phyloP scores from a whole-genome alignment of 2,329 filamentous ascomycete genomes.

The Aspergillus sp. region DNA sequence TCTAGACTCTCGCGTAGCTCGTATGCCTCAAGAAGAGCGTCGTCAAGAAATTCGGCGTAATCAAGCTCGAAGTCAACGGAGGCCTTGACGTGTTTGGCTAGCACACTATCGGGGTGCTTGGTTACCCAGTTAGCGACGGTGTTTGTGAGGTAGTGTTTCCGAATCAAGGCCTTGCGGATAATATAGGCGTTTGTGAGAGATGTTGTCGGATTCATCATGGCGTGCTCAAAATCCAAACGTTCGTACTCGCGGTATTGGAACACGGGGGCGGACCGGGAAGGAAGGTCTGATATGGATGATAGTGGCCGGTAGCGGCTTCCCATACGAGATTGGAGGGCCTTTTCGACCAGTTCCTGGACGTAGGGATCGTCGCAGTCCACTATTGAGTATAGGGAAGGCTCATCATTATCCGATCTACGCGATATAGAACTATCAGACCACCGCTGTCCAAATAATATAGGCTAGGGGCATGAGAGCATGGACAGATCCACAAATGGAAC shows the following conservation, averaged over 20 bases:
- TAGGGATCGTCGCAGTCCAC: slow-evolving; percentile 86
- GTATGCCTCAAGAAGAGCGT: slow-evolving; percentile 85
- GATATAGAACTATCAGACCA: slow-evolving; percentile 33
- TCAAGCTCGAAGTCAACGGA: slow-evolving; percentile 90
- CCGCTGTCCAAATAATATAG: slow-evolving; percentile 13
- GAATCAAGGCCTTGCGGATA: slow-evolving; percentile 92
- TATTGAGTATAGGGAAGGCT: slow-evolving; percentile 63
- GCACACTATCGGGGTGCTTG: slow-evolving; percentile 72
- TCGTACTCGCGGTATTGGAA: slow-evolving; percentile 89
- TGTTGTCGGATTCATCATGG: slow-evolving; percentile 60
- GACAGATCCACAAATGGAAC: slow-evolving; percentile 16
- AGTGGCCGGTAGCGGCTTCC: slow-evolving; percentile 60
- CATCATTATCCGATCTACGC: slow-evolving; percentile 37
- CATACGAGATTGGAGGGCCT: slow-evolving; percentile 66
- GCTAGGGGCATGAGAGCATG: slow-evolving; percentile 10
- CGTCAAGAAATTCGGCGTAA: slow-evolving; percentile 94
- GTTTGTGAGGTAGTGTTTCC: slow-evolving; percentile 88
- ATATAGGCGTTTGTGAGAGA: slow-evolving; percentile 84
- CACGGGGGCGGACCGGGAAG: slow-evolving; percentile 48
- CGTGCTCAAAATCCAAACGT: slow-evolving; percentile 76
- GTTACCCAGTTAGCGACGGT: slow-evolving; percentile 82
- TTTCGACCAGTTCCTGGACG: slow-evolving; percentile 79
- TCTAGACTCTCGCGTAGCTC: slow-evolving; percentile 78
- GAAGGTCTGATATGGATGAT: slow-evolving; percentile 49
- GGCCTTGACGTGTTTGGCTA: slow-evolving; percentile 71